Conservation (phyloP, 31 red algal genomes). For the Odonthalia washingtoniensis region DNA sequence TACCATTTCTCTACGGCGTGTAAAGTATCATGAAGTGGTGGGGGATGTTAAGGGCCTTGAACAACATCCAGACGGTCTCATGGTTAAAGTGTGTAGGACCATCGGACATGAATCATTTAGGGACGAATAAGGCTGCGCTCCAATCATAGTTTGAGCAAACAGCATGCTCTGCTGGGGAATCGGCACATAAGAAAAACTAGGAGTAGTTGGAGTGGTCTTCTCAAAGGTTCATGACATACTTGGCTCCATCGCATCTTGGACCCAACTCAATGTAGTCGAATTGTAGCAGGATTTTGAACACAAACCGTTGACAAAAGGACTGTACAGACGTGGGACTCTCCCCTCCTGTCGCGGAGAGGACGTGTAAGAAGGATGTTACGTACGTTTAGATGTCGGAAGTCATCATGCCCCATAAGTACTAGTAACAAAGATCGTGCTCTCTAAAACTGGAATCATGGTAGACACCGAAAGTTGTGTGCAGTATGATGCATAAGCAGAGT, state of each 20-base stretch:
- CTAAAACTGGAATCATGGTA: neutral
- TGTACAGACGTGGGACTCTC: slow-evolving; percentile 37
- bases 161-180: neutral
- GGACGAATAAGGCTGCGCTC: neutral
- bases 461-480: slow-evolving; percentile 16
- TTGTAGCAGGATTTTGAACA: slow-evolving; percentile 35
- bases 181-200: neutral
- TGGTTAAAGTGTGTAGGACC: slow-evolving; percentile 25
- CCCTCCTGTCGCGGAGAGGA: slow-evolving; percentile 36
- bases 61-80: neutral
- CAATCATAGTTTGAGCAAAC: neutral
- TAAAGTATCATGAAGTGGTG: slow-evolving; percentile 5
- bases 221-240: slow-evolving; percentile 27
- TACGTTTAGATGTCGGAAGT: slow-evolving; percentile 20
- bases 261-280: slow-evolving; percentile 46
- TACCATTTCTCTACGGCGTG: neutral
- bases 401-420: slow-evolving; percentile 9
- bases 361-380: slow-evolving; percentile 31
- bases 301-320: slow-evolving; percentile 20
- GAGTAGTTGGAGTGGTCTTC: slow-evolving; percentile 13
- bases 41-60: neutral
- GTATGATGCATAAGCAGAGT: slow-evolving; percentile 33
- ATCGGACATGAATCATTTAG: slow-evolving; percentile 20
- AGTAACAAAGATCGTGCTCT: neutral
- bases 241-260: neutral